Base-by-base conservation (phyloP, 257 asterid genomes). In the Salvia hispanica region DNA sequence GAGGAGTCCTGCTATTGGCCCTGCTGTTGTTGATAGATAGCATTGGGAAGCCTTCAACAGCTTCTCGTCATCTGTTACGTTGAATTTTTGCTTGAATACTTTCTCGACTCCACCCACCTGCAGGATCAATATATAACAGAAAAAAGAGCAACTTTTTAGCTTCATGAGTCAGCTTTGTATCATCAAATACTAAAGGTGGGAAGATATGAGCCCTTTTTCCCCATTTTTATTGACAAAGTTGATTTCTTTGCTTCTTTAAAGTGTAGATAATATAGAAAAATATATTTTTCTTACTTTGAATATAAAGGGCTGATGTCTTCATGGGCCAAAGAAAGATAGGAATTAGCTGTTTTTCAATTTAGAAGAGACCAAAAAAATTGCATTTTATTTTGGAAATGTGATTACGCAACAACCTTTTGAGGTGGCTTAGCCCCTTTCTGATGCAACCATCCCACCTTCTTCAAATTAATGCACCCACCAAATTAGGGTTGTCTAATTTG, bases 1-100 rank as follows among this genome's bases (percentile, higher is more conserved):
- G 28, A 77, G 76, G 2, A 74, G 74, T 7, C 82, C 82, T 21
- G 80, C 82, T 59, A 77, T 81, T 1, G 80, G 85, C 46, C 82
- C 85, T 3, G 58, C 76, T 42, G 85, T 77, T 5, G 85, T 77
- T 43, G 78, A 81, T 60, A 81, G 59, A 62, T 72, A 76, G 64
- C 85, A 77, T 18, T 77, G 80, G 25, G 70, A 67, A 64, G 78
- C 85, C 58, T 74, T 80, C 60, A 77, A 48, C 66, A 80, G 78
- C 33, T 71, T 77, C 14, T 80, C 85, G 6, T 72, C 78, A 3
- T 69, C 77, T 13, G 55, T 52, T 12, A 47, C 69, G 57, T 72
- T 50, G 76, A 81, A 81, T 14, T 67, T 77, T 34, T 74, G 71
- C 78, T 72, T 71, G 76, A 77, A 77, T 7, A 81, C 76, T 68